phyloP scores from a whole-genome alignment of 2,329 filamentous ascomycete species.

The Xylariaceae sp. region DNA sequence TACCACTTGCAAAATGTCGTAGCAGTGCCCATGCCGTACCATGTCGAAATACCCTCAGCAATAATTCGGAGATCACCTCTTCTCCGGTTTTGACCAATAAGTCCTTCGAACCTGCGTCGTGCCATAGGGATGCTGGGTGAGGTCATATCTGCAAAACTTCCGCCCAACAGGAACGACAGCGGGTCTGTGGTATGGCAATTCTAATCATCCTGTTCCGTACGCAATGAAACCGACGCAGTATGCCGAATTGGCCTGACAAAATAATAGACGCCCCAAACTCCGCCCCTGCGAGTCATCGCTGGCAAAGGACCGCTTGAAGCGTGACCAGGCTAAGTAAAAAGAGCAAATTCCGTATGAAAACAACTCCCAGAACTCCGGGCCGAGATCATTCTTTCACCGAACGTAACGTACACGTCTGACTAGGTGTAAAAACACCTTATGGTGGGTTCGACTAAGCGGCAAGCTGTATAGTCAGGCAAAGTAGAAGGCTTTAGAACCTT shows the following conservation, averaged over 20 bases:
- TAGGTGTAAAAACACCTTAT: not conserved
- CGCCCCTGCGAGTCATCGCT: not conserved
- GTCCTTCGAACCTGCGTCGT: not conserved
- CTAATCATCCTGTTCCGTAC: not conserved
- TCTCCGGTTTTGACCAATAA: constrained; percentile 7
- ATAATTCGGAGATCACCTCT: not conserved
- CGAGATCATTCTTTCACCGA: constrained; percentile 11
- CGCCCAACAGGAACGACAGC: not conserved
- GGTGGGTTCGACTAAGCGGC: not conserved
- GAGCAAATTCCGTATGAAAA: constrained; percentile 1
- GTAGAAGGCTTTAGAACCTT: constrained; percentile 1
- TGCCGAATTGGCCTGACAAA: not conserved
- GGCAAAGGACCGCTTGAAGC: not conserved
- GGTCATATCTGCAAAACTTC: constrained; percentile 7
- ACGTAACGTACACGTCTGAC: constrained; percentile 20
- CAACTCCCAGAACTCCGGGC: constrained; percentile 19
- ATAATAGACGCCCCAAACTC: constrained; percentile 14
- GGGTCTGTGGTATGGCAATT: not conserved
- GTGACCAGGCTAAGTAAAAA: not conserved
- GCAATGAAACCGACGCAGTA: not conserved
- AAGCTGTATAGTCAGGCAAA: constrained; percentile 2
- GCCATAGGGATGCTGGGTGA: constrained; percentile 1
- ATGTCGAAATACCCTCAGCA: not conserved
- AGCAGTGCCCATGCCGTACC: not conserved
- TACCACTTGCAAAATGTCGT: not conserved